Base-by-base conservation (phyloP, 2,329 filamentous ascomycete species). In the Diplodia corticola region DNA sequence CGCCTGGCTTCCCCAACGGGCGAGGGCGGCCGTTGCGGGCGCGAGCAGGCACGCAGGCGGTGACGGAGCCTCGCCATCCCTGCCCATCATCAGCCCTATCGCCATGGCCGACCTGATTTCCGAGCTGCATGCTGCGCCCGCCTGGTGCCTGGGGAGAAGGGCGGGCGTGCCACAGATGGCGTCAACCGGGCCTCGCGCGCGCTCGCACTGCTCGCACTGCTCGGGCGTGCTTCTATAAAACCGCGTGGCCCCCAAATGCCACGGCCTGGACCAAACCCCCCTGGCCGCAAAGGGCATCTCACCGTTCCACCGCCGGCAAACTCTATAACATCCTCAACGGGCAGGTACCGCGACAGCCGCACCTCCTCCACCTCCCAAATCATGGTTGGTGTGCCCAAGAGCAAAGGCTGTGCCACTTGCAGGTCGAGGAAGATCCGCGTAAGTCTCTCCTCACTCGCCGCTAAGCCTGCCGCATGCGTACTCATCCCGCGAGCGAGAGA, bases 361-460 rank as follows among this genome's bases (percentile, higher is more conserved):
- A 53, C 35, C 15, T 22, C 7, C 24, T 44, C 54, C 10, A 26
- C 33, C 51, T 46, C 15, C 24, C 24, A 15, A 44, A 53, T 28
- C 44, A 66, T 66, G 64, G 64, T 66, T 46, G 64, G 64, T 46
- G 64, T 66, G 13, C 64, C 64, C 6, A 66, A 66, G 49, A 66
- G 64, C 54, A 60, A 37, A 48, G 64, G 53, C 15, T 66, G 64
- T 54, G 54, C 53, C 48, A 59, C 64, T 37, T 66, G 64, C 33
- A 44, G 48, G 33, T 17, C 26, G 30, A 53, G 64, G 28, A 66
- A 66, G 64, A 66, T 66, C 53, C 30, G 54, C 30, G 64, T 66
- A 60, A 44, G 63, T 65, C 28, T 46, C 28, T 20, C 63, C 50
- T 48, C n/a, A n/a, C 26, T 28, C 51, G 24, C 37, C 48, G 46